Conservation (phyloP, 1,139 yeast species). For the Blastobotrys apis region DNA sequence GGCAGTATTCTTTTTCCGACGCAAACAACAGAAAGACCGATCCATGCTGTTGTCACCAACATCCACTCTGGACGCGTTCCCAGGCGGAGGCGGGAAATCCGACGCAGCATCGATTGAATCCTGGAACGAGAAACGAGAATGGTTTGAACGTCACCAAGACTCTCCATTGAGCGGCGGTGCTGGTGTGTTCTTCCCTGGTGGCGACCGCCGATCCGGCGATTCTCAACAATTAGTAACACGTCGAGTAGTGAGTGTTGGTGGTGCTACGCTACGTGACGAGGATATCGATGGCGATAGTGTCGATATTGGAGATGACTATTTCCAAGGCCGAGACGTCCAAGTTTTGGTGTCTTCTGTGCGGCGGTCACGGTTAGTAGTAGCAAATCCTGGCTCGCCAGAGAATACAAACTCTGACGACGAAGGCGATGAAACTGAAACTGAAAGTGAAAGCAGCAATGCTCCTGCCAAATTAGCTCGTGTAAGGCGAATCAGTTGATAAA, state of each 20-base stretch:
- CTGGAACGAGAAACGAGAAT: constrained; percentile 30
- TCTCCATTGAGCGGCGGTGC: no score
- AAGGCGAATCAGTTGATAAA: neutral
- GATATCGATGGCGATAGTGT: neutral
- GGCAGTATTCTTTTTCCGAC: constrained; percentile 26
- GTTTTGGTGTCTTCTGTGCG: constrained; percentile 70
- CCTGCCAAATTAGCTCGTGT: neutral
- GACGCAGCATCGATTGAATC: constrained; percentile 29
- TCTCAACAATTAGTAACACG: neutral
- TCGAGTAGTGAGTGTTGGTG: neutral
- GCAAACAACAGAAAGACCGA: constrained; percentile 14
- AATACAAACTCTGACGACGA: constrained; percentile 12
- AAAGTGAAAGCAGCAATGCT: no score
- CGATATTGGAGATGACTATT: constrained; percentile 36
- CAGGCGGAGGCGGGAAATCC: neutral
- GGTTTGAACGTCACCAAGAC: constrained; percentile 20
- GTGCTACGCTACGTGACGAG: neutral
- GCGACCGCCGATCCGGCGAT: neutral
- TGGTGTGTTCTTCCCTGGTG: neutral
- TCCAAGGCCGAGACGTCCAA: constrained; percentile 60
- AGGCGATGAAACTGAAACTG: neutral
- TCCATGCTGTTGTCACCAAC: constrained; percentile 3
- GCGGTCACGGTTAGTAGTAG: constrained; percentile 55
- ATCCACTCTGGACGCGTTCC: neutral
- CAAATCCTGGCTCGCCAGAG: constrained; percentile 49